These are phyloP conservation scores for Sporothrix dimorphospora DNA, from an alignment of 2,329 filamentous ascomycete genomes.

Conservation along the genomic window DNA sequence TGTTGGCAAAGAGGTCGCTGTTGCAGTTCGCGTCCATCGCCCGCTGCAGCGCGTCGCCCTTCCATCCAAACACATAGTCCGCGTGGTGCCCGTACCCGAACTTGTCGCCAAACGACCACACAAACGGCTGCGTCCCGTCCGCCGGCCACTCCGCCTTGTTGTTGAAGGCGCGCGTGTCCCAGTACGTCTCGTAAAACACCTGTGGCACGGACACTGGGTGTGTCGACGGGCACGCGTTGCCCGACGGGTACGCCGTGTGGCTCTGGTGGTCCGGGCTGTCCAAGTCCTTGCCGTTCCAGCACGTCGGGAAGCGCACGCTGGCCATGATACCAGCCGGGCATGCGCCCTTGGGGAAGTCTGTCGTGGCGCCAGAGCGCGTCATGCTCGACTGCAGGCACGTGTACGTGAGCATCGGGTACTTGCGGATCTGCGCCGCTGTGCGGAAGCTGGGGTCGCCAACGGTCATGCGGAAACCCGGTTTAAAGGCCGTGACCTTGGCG, in stretches of 20 bases:
- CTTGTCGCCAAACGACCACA: constrained; percentile 31
- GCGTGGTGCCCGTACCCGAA: constrained; percentile 29
- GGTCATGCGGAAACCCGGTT: constrained; percentile 46
- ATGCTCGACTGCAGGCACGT: constrained; percentile 46
- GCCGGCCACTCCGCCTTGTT: constrained; percentile 29
- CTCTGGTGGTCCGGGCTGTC: constrained; percentile 39
- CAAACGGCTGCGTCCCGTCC: constrained; percentile 30
- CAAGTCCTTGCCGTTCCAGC: constrained; percentile 56
- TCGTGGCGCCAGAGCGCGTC: constrained; percentile 44
- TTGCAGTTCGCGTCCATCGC: constrained; percentile 46
- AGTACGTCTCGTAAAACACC: constrained; percentile 32
- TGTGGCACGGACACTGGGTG: constrained; percentile 7
- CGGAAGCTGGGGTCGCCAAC: constrained; percentile 45
- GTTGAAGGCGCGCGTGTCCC: constrained; percentile 31
- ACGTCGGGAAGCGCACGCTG: constrained; percentile 50
- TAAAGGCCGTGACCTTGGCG: constrained; percentile 47
- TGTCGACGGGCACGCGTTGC: constrained; percentile 26
- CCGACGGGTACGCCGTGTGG: constrained; percentile 30
- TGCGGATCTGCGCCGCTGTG: constrained; percentile 41
- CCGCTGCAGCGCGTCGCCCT: constrained; percentile 34
- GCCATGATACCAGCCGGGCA: constrained; percentile 45
- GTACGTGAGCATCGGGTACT: constrained; percentile 48
- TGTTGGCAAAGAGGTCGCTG: constrained; percentile 40
- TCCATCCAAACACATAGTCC: constrained; percentile 32
- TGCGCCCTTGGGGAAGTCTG: constrained; percentile 43